phyloP scores from a whole-genome alignment of 2,329 filamentous ascomycete genomes.

The Colletotrichum lindemuthianum region DNA sequence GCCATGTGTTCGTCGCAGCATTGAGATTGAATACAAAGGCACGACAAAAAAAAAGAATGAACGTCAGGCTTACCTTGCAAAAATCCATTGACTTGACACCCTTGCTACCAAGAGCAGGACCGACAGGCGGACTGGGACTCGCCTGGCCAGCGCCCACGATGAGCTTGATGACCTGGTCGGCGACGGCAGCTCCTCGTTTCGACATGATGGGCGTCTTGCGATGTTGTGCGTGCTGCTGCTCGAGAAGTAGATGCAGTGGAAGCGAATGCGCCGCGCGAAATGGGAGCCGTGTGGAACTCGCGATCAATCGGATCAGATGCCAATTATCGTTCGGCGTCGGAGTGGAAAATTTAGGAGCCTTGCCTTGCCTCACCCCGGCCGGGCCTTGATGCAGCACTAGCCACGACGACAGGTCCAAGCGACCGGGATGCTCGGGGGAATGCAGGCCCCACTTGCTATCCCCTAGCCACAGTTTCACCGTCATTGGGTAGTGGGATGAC shows the following conservation, averaged over 20 bases:
- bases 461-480: constrained; percentile 36
- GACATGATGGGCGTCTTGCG: constrained; percentile 56
- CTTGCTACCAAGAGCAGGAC: constrained; percentile 95
- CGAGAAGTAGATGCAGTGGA: neutral
- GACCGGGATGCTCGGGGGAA: constrained; percentile 33
- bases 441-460: constrained; percentile 19
- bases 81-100: constrained; percentile 99
- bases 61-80: constrained; percentile 77
- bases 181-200: constrained; percentile 53
- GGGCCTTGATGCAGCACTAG: constrained; percentile 24
- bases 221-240: constrained; percentile 34
- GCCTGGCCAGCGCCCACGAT: constrained; percentile 97
- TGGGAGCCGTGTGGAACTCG: constrained; percentile 1
- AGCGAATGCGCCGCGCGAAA: constrained; percentile 20
- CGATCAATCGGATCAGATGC: constrained; percentile 12
- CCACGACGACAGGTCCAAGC: constrained; percentile 34
- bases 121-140: constrained; percentile 92
- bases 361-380: too few relatives aligned
- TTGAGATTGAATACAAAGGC: constrained; percentile 1
- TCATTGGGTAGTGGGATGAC: constrained; percentile 37
- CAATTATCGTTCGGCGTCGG: constrained; percentile 14
- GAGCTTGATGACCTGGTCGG: constrained; percentile 90
- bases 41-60: neutral
- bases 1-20: constrained; percentile 23
- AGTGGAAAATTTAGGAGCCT: constrained; percentile 35